Evolutionary conservation across 768 basidiomycete species (phyloP), one percentile per base, ranked within the genome.

Genomic region (Termitomyces sp.): DNA sequence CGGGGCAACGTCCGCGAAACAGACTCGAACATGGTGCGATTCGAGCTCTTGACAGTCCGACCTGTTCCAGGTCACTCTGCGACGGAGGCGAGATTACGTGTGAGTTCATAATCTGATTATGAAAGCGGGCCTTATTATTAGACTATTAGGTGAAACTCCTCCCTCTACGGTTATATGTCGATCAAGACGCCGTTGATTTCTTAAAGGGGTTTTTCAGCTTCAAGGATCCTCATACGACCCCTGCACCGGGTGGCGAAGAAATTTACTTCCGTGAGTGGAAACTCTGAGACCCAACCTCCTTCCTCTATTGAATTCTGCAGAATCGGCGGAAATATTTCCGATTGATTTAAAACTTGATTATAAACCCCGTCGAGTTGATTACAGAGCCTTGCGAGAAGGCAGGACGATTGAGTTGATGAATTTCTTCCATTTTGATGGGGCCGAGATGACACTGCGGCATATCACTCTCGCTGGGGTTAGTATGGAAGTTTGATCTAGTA

Each of bases 361-460:
- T 73, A 99, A 99, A 70, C 97, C 97, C 55, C 91, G 98, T 50
- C 86, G 95, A 6, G 95, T 99, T 20, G 93, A 98, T 71, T 97
- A 98, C 70, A 77, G 85, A 61, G 97, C 95, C 9, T 76, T 99
- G 58, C 83, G 87, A 41, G 89, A 95, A 61, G 97, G 97, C 14
- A 85, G 82, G 71, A 95, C 94, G 0, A 96, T 96, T 61, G 97
- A 99, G 69, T 74, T 99, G 49, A 98, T 99, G 96, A 99, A 99
- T 70, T 98, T 99, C 72, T 99, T 99, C 87, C 95, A 98, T 74
- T 99, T 98, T 64, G 97, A 98, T 66, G 95, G 93, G 0, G 91
- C 96, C 4, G 97, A 98, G 72, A 98, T 99, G 94, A 97, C 95
- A 0, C 72, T 99, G 55, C 81, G 97, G 58, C 95, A 97, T 67